Evolutionary conservation across 768 basidiomycete species (phyloP).

Genomic region (Mrakia blollopis): DNA sequence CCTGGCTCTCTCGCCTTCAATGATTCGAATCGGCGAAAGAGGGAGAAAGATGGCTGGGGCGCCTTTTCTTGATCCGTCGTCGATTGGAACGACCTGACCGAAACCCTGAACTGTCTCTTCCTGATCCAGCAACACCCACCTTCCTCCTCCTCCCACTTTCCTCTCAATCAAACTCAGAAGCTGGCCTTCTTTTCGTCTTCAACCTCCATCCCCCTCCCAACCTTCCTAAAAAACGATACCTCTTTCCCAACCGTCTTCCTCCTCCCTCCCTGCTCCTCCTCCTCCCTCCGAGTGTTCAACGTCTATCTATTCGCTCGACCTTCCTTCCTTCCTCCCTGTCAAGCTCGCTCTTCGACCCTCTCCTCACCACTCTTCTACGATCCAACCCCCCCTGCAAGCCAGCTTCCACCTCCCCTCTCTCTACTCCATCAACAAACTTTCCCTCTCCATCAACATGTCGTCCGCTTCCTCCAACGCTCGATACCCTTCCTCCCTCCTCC

Average conservation of each 20-base stretch:
- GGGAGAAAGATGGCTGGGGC: too few relatives aligned
- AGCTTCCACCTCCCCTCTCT: neutral
- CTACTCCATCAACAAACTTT: too few relatives aligned
- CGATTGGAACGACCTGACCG: too few relatives aligned
- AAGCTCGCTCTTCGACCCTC: neutral
- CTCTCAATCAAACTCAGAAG: constrained; percentile 4
- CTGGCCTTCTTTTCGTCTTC: constrained; percentile 5
- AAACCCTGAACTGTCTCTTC: too few relatives aligned
- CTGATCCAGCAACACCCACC: neutral
- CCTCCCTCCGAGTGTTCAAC: neutral
- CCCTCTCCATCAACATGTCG: constrained; percentile 22
- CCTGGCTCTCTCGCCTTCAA: too few relatives aligned
- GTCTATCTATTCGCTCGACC: neutral
- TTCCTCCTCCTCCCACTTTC: neutral
- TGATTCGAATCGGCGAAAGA: too few relatives aligned
- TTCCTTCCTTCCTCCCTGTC: neutral
- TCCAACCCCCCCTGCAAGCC: neutral
- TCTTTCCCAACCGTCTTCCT: neutral
- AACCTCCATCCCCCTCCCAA: neutral
- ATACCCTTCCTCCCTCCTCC: constrained; percentile 73
- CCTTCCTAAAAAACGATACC: neutral
- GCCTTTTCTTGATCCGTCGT: too few relatives aligned
- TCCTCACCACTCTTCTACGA: neutral
- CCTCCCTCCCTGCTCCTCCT: neutral
- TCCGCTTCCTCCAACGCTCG: constrained; percentile 34